phyloP scores from a whole-genome alignment of 106 monocot genomes.

The Narthecium ossifragum region DNA sequence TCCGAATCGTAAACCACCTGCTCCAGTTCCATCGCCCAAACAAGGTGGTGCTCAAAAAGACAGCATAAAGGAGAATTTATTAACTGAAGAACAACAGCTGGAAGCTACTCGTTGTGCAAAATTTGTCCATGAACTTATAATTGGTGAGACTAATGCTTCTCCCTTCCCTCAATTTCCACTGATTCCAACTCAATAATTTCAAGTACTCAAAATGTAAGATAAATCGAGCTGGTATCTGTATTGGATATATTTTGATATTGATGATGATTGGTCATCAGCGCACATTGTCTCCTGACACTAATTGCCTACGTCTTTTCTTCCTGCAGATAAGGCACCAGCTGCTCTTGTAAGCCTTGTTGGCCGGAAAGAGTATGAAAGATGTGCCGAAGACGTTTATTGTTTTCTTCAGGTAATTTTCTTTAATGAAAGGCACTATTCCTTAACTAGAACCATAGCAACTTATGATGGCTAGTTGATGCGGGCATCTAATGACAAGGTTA shows the following conservation, averaged over 20 bases:
- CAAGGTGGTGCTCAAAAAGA: constrained; percentile 17
- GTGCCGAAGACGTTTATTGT: constrained; percentile 84
- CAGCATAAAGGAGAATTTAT: constrained; percentile 20
- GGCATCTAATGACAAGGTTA: no score
- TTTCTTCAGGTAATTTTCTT: constrained; percentile 81
- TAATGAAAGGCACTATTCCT: no score
- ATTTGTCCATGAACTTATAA: constrained; percentile 84
- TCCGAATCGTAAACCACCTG: constrained; percentile 68
- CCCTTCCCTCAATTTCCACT: no score
- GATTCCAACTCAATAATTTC: no score
- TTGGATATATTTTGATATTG: no score
- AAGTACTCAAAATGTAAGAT: no score
- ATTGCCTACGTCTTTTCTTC: neutral
- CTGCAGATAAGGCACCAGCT: constrained; percentile 84
- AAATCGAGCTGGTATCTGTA: no score
- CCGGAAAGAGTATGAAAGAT: constrained; percentile 83
- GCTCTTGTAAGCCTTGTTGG: constrained; percentile 87
- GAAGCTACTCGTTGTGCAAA: constrained; percentile 64
- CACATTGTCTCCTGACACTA: neutral
- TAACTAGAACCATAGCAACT: no score
- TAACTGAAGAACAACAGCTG: constrained; percentile 50
- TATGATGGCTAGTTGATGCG: no score
- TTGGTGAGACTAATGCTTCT: constrained; percentile 44
- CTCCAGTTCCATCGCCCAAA: constrained; percentile 53
- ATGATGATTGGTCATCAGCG: no score